Percentiles rank a stretch among this genome's conserved stretches.
Evolutionary conservation across 2,329 filamentous ascomycete species (phyloP).

Genomic region (Phaeosphaeriaceae sp.): DNA sequence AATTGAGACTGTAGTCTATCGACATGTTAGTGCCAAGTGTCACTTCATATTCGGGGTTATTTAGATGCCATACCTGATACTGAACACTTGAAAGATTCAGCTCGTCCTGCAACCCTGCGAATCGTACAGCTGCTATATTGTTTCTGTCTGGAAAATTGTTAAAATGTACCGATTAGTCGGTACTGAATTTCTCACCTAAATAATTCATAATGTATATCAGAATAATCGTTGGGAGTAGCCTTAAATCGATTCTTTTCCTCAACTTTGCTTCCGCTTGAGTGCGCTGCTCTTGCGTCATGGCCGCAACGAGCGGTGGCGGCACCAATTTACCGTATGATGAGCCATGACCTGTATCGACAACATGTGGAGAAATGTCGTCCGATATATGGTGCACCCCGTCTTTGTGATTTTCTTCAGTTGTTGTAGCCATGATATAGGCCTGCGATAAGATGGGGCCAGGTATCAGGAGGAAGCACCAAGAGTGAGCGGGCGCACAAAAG

Average conservation of each 20-base stretch:
- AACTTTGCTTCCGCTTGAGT: constrained; percentile 62
- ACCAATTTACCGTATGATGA: constrained; percentile 30
- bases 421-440: constrained; percentile 23
- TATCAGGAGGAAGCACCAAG: constrained; percentile 8
- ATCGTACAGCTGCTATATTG: constrained; percentile 70
- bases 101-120: constrained; percentile 67
- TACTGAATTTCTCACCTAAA: not conserved
- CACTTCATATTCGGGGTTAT: constrained; percentile 15
- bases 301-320: constrained; percentile 43
- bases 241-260: constrained; percentile 72
- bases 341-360: constrained; percentile 21
- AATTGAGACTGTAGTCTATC: constrained; percentile 12
- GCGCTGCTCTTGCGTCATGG: constrained; percentile 61
- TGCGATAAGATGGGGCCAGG: constrained; percentile 1
- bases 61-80: constrained; percentile 62
- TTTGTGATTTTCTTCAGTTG: constrained; percentile 27
- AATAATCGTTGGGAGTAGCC: constrained; percentile 72
- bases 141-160: constrained; percentile 70
- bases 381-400: constrained; percentile 27
- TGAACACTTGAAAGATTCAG: constrained; percentile 62
- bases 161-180: constrained; percentile 68
- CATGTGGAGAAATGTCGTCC: constrained; percentile 24
- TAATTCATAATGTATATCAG: constrained; percentile 79
- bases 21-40: not conserved
- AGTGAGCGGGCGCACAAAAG: constrained; percentile 10